Evolutionary conservation across 495 filamentous ascomycete genomes (phyloP), one percentile per base, ranked within the genome.

Genomic region (Penicillium crystallinum): DNA sequence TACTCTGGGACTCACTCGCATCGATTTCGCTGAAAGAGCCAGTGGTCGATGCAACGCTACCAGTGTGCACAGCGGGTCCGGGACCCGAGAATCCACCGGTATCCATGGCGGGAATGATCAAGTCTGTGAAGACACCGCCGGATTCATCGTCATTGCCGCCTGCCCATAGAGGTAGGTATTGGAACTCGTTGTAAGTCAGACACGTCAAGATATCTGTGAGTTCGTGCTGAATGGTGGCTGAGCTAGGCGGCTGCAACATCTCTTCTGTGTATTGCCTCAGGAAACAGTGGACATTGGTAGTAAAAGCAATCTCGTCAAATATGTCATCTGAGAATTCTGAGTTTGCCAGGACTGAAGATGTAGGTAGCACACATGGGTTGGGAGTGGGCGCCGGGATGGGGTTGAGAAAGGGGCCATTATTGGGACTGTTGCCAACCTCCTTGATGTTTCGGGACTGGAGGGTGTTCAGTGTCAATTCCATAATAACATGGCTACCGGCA

Each of bases 101-200:
- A 12, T 75, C 68, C 8, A 72, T 51, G 6, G 64, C 45, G 0
- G 76, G 76, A 39, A 77, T 64, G 22, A 69, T 54, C 7, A 59
- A 57, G 29, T 74, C 69, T 1, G 62, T 53, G 53, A 76, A 81
- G 10, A 81, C 79, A 6, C 75, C 80, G 4, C 79, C 81, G 1
- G 67, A 71, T 2, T 65, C 79, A 53, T 82, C 81, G 39, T 82
- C 77, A 43, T 73, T 61, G 2, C 80, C 81, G 4, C 75, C 81
- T 0, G 79, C 78, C 75, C 77, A 83, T 9, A 82, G 54, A 0
- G 81, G 79, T 3, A 82, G 64, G 39, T 69, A 82, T 19, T 69
- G 72, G 52, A 63, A 77, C 51, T 84, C 78, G 6, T 74, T 63
- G 0, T 80, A 74, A 2, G 58, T 55, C 1, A 84, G 64, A 35